Base-by-base conservation (phyloP, 1,284 basidiomycete genomes). In the Marasmius oreades region DNA sequence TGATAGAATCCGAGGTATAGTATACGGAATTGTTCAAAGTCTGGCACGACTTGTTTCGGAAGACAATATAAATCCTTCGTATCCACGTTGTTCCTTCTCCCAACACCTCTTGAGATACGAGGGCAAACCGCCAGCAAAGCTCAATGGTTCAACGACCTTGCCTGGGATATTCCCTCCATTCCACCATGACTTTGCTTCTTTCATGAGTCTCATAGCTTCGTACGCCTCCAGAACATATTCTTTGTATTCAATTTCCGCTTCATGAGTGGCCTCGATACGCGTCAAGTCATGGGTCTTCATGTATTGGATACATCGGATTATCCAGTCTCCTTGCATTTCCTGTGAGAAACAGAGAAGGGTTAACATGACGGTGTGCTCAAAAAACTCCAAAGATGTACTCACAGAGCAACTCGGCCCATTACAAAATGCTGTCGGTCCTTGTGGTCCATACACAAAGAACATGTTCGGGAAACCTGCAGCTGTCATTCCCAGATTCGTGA, bases 381-480 rank as follows among this genome's bases (percentile, higher is more conserved):
- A 5, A 22, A 43, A 28, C 23, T 45, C 12, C 11, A 14, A 48
- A 8, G 22, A 22, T 20, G 28, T 2, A 60, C 63, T 24, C 53
- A 68, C 66, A 10, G 54, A 37, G 31, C 64, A 66, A 1, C 62
- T 62, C 5, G 64, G 66, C 0, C 66, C 66, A 39, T 67, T 68
- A 37, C 59, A 60, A 5, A 64, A 58, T 0, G 64, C 62, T 5
- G 63, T 66, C 22, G 65, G 64, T n/a, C 55, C 64, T 11, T 68
- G 66, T 3, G 64, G 63, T 3, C 66, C 67, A 47, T 67, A 65
- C 7, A 56, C 47, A 53, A 68, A 64, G 52, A 68, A 67, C 66
- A 67, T 63, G 48, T 68, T 67, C 0, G 66, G 67, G 48, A 59
- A 67, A 8, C 55, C 55, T 4, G 60, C 47, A 1, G 50, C 57